Base-by-base conservation (phyloP, 352 stramenopile species). In the Halophytophthora polymorphica region DNA sequence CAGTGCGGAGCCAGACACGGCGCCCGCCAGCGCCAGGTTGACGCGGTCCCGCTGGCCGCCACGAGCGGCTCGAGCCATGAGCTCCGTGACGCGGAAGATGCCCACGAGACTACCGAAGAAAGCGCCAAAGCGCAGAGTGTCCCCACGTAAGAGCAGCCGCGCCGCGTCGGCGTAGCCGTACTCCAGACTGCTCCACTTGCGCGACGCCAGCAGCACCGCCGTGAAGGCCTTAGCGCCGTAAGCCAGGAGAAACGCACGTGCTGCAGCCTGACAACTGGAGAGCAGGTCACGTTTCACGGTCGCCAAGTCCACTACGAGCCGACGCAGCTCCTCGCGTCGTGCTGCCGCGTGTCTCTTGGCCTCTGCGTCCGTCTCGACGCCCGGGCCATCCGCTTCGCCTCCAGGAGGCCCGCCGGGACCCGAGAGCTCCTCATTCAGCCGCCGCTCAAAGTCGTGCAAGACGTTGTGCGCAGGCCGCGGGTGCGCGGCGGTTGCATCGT, bases 161-260 rank as follows among this genome's bases (percentile, higher is more conserved):
- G 84, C 72, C 11, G 76, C 82, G 44, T 93, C 80, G 6, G 83
- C 77, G 56, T 90, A 90, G 45, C 76, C 77, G 43, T 90, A 87
- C 50, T 90, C 78, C 5, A 83, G 71, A 39, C 58, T 70, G 49
- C 78, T 88, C 77, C 80, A 90, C 51, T 90, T 92, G 19, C 81
- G 77, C 17, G 77, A 88, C 21, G 83, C 80, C 19, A 94, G 47
- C 19, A 94, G 58, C 15, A 94, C 56, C 13, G 82, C 80, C 22
- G 84, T 93, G 53, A 92, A 90, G 11, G 79, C 79, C 58, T 94
- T 94, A 3, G 83, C 80, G 35, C 82, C 82, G 53, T 91, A 94
- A 14, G 84, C 82, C 25, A 88, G 64, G 15, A 90, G 31, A 51
- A 90, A 90, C 22, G 77, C 77, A 39, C 75, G 56, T 1, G 66